Base-by-base conservation (phyloP, 2,329 filamentous ascomycete species). In the Cryphonectria parasitica region DNA sequence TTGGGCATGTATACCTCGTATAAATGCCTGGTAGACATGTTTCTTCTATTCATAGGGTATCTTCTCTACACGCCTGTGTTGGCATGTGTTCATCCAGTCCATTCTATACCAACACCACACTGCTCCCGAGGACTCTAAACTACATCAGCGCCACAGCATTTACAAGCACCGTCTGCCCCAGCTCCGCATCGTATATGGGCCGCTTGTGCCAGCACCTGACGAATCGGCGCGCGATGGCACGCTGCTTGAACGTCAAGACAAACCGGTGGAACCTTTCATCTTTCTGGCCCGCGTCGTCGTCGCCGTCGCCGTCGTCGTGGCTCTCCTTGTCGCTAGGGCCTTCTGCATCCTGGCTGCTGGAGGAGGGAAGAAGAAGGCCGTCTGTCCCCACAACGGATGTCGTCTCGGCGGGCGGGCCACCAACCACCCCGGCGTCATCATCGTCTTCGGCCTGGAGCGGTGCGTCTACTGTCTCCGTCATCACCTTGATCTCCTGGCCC, bases 161-260 rank as follows among this genome's bases (percentile, higher is more conserved):
- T 17, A 80, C 74, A n/a, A 75, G 52, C 66, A 77, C 73, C 0
- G 65, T 67, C 67, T 74, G 72, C 28, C 69, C 68, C 8, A 72
- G 74, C 71, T 71, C 63, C 41, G 62, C 75, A 64, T 76, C 73
- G 45, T 73, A 49, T 2, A 84, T 74, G 69, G 78, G 76, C 69
- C 81, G 77, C 34, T 79, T 78, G 74, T 85, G 82, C 82, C 83
- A 84, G 66, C 73, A 71, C 71, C 84, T 78, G 41, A 83, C 82
- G 73, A 87, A 87, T 68, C 85, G 81, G 68, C 82, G 83, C 28
- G 88, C 88, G 72, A 88, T 87, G 13, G 80, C 79, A 65, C 84
- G 80, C n/a, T 86, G 85, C 19, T 81, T 76, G 72, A 92, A 90
- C 5, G 85, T 83, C 31, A 91, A 74, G 19, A 91, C 80, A 80